phyloP scores from a whole-genome alignment of 495 filamentous ascomycete species.

The Hapsidospora chrysogenum region DNA sequence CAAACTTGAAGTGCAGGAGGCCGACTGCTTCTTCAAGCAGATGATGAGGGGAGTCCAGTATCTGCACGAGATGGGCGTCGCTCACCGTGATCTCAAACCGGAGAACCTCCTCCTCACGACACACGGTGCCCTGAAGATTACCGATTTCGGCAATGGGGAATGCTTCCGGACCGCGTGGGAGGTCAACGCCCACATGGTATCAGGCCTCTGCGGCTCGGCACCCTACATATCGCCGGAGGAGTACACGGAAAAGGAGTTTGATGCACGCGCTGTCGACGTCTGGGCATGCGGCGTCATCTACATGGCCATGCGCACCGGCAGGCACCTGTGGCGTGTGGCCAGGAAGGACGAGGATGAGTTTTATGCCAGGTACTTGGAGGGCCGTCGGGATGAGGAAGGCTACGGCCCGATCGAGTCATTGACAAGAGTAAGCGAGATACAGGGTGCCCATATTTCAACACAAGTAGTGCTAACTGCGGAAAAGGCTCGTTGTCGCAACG shows the following conservation, averaged over 20 bases:
- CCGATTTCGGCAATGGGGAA: slow-evolving; percentile 97
- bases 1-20: slow-evolving; percentile 83
- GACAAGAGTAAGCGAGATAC: slow-evolving; percentile 48
- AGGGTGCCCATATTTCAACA: neutral
- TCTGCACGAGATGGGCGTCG: slow-evolving; percentile 99
- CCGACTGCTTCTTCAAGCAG: slow-evolving; percentile 98
- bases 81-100: slow-evolving; percentile 92
- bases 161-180: slow-evolving; percentile 99
- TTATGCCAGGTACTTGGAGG: slow-evolving; percentile 83
- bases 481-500: slow-evolving; percentile 91
- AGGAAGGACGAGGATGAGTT: slow-evolving; percentile 95
- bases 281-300: slow-evolving; percentile 99
- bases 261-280: slow-evolving; percentile 89
- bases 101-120: slow-evolving; percentile 93
- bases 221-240: slow-evolving; percentile 98
- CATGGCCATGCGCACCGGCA: slow-evolving; percentile 97
- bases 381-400: slow-evolving; percentile 80
- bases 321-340: slow-evolving; percentile 91
- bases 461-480: neutral
- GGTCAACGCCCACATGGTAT: slow-evolving; percentile 93
- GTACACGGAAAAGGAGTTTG: slow-evolving; percentile 87
- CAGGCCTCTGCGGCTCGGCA: slow-evolving; percentile 85
- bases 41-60: slow-evolving; percentile 99
- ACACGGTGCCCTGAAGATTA: slow-evolving; percentile 91
- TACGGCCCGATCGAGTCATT: slow-evolving; percentile 93